Base-by-base conservation (phyloP, 768 basidiomycete species). In the Suillus subaureus region DNA sequence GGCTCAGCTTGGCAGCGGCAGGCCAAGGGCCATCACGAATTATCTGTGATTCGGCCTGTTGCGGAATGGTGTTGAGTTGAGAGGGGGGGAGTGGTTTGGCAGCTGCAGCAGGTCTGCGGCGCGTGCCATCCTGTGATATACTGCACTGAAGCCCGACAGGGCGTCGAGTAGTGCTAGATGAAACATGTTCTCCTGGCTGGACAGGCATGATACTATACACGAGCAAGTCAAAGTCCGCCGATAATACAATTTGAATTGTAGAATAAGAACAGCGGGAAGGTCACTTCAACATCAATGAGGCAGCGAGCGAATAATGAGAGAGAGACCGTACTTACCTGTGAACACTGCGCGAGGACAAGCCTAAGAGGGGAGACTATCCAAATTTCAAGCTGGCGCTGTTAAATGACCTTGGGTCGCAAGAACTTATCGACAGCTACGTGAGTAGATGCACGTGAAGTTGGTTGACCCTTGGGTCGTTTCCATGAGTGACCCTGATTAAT, bases 1-100 rank as follows among this genome's bases (percentile, higher is more conserved):
- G 78, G 67, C 79, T 80, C 56, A 86, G 72, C 67, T 82, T 84
- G 43, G 76, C 77, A 61, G 73, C 75, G 62, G 69, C 68, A 16
- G 72, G 71, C 62, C 74, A 75, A 31, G 80, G 75, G 16, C 76
- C 73, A 68, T 80, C 79, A 23, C 70, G 68, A 31, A 73, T 78
- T 43, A 74, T 71, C 40, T 76, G 72, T 15, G 72, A 57, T 47
- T 61, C 64, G 28, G 70, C 56, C 26, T 63, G 61, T 60, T 61
- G 42, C 54, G 45, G 58, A 39, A 55, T 45, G 62, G 61, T 45
- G 35, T 63, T 47, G 28, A 73, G 57, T 35, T 61, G 63, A 64
- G 58, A 39, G n/a, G 66, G 58, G 58, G 58, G 6, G 21, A 28
- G 26, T 42, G 40, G 7, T 28, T 31, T 60, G 18, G 40, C 28